phyloP scores from a whole-genome alignment of 225 moss, liverwort and hornwort species.

The Polytrichum formosum region DNA sequence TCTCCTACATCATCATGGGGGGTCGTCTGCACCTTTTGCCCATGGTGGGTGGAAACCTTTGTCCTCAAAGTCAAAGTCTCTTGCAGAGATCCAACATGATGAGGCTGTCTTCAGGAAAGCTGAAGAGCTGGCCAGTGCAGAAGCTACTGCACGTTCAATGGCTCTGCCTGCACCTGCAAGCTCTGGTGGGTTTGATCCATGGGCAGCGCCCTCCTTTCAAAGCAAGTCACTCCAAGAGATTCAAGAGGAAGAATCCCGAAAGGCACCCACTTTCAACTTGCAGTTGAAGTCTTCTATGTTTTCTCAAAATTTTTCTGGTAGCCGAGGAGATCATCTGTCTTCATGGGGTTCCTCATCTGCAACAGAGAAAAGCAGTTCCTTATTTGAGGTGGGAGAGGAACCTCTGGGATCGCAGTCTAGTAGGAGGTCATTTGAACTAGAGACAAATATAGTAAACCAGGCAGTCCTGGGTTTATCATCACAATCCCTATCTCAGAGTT shows the following conservation, averaged over 20 bases:
- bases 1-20: constrained; percentile 13
- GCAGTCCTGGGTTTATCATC: constrained; percentile 32
- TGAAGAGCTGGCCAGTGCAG: constrained; percentile 46
- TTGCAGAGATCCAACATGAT: constrained; percentile 82
- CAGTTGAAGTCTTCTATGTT: constrained; percentile 14
- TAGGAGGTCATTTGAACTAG: constrained; percentile 22
- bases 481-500: constrained; percentile 23
- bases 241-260: constrained; percentile 85
- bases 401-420: neutral
- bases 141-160: constrained; percentile 36
- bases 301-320: constrained; percentile 27
- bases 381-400: constrained; percentile 37
- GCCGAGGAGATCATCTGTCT: constrained; percentile 33
- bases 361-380: constrained; percentile 22
- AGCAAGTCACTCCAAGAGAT: constrained; percentile 83
- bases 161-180: constrained; percentile 36
- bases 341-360: constrained; percentile 36
- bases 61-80: constrained; percentile 56
- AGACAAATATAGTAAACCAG: constrained; percentile 16
- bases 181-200: constrained; percentile 60
- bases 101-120: constrained; percentile 55
- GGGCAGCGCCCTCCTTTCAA: constrained; percentile 66
- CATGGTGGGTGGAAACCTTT: constrained; percentile 74
- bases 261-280: constrained; percentile 10
- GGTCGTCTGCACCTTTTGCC: constrained; percentile 14